Evolutionary conservation across 805 yeast species (phyloP), one percentile per base, ranked within the genome.

Genomic region (Candida methanosorbosa): DNA sequence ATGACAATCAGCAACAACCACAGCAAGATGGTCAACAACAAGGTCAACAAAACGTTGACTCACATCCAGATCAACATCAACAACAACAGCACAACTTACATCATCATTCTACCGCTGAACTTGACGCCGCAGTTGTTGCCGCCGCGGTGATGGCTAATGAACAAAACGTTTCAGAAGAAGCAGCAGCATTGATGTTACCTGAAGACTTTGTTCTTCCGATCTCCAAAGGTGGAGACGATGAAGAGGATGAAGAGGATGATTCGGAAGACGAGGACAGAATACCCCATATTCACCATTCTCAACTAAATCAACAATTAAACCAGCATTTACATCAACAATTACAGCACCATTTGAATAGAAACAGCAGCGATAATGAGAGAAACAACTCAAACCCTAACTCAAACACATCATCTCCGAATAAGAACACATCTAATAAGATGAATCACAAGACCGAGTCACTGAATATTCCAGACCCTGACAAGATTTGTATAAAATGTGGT

Each of bases 221-320:
- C n/a, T n/a, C n/a, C n/a, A n/a, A n/a, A n/a, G n/a, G n/a, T 24
- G 14, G 24, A 16, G 18, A 16, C 18, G 31, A n/a, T 5, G 15
- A 19, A 12, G n/a, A 27, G 8, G 21, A 20, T 29, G 20, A 20
- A 2, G 23, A 31, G 7, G 23, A 25, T 11, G 25, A 33, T n/a
- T 25, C 29, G 9, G 30, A 24, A 12, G 36, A 34, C 12, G 32
- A 37, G 11, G 34, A 32, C 13, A 39, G 35, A n/a, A 25, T 38
- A 12, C 41, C 51, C 7, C 51, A 42, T 9, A 46, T 48, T 8
- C 56, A 51, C 33, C 54, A 52, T 38, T 41, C 54, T 2, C 59
- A 53, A 33, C 38, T 54, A 15, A 52, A 54, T 30, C 57, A 50
- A 29, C 59, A 54, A 33, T 40, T 54, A 26, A 51, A 48, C 28